Evolutionary conservation across 306 rosid genomes (phyloP).

Genomic region (Rosa persica): DNA sequence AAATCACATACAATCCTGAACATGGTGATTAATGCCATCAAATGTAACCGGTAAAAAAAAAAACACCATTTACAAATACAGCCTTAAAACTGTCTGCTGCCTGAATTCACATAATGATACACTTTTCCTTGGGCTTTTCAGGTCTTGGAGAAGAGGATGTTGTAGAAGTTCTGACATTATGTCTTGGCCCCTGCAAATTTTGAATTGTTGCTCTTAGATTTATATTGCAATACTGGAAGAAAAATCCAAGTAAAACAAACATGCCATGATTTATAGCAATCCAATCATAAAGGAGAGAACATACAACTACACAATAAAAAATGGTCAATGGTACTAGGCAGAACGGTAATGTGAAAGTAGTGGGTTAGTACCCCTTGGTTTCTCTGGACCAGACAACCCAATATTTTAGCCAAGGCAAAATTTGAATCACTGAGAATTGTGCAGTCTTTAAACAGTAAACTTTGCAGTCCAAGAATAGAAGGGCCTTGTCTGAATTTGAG

Average conservation of each 20-base stretch:
- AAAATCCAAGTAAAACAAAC: not conserved
- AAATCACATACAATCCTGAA: conserved; percentile 41
- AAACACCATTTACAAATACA: conserved; percentile 45
- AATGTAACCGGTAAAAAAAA: conserved; percentile 20
- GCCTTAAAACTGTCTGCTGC: conserved; percentile 30
- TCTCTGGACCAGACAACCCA: not conserved
- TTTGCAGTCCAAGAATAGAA: not conserved
- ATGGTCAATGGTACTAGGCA: not conserved
- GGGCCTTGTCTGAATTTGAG: not conserved
- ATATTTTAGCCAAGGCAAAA: not conserved
- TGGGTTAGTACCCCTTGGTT: not conserved
- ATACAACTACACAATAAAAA: not conserved
- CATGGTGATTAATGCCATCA: conserved; percentile 21
- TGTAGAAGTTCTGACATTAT: conserved; percentile 39
- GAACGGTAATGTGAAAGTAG: not conserved
- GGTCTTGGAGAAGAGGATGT: conserved; percentile 51
- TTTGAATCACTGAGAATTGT: not conserved
- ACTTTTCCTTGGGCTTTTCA: conserved; percentile 84
- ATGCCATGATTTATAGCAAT: not conserved
- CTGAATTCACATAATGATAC: conserved; percentile 75
- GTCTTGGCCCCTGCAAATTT: conserved; percentile 63
- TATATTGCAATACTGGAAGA: not conserved
- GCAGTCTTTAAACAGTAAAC: not conserved
- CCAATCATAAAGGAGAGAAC: not conserved
- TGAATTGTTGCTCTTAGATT: conserved; percentile 6